phyloP scores from a whole-genome alignment of 495 filamentous ascomycete species.

The Penicillium silybi region DNA sequence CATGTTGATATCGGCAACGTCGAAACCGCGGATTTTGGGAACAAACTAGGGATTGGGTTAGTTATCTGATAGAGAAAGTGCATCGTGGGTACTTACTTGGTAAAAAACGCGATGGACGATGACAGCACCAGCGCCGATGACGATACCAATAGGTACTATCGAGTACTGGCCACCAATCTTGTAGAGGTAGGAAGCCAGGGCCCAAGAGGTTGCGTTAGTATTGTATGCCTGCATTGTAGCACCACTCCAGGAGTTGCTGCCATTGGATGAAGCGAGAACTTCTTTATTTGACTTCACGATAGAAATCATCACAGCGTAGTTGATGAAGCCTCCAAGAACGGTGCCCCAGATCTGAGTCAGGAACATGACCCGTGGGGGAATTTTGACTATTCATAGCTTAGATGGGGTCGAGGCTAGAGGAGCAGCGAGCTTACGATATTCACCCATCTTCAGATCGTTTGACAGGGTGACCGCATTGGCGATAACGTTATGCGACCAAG shows the following conservation, averaged over 20 bases:
- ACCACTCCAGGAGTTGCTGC: conserved; percentile 46
- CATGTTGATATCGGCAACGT: conserved; percentile 36
- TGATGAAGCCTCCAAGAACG: conserved; percentile 44
- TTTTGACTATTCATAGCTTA: conserved; percentile 30
- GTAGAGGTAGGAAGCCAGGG: conserved; percentile 41
- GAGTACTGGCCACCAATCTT: conserved; percentile 23
- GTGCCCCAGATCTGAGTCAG: conserved; percentile 41
- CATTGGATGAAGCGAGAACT: conserved; percentile 35
- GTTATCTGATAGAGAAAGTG: neutral
- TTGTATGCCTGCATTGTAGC: conserved; percentile 40
- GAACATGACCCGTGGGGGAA: conserved; percentile 45
- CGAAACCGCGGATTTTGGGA: conserved; percentile 26
- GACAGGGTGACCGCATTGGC: conserved; percentile 29
- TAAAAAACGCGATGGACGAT: conserved; percentile 38
- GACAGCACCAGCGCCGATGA: conserved; percentile 37
- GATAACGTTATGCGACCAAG: conserved; percentile 38
- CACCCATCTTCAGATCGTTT: conserved; percentile 36
- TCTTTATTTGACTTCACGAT: conserved; percentile 35
- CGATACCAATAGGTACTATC: conserved; percentile 46
- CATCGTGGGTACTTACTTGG: conserved; percentile 21
- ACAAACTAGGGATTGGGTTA: conserved; percentile 21
- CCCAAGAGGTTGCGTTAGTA: conserved; percentile 42
- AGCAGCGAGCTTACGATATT: conserved; percentile 26
- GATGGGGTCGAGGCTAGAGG: neutral
- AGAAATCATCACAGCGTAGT: conserved; percentile 47